Base-by-base conservation (phyloP, 352 stramenopile genomes). In the Phytopythium aichiense region DNA sequence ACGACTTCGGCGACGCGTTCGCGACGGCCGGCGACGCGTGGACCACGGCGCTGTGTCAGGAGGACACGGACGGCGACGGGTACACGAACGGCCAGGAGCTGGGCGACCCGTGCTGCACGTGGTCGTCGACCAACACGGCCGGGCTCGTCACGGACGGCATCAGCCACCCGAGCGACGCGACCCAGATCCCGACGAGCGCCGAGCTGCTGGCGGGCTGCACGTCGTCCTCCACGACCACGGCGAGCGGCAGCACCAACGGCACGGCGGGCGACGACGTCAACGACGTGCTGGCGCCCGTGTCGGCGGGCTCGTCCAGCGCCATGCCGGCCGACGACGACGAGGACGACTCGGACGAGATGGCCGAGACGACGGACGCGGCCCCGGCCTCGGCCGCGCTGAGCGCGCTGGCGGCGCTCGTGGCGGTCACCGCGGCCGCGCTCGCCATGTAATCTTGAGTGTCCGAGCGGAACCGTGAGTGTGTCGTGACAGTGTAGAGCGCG, bases 1-100 rank as follows among this genome's bases (percentile, higher is more conserved):
- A 87, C 58, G 61, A 56, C 38, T 94, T 96, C 48, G 87, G 87
- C 28, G 57, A 74, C 18, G 84, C 82, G 3, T 94, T 93, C 61
- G 70, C 61, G 3, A 71, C 60, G 9, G 76, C 74, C 0, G 76
- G 74, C 13, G 64, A 78, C 58, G 51, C 61, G 2, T 93, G 87
- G 87, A 81, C 60, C 18, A 42, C 53, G 6, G 42, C 61, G 23
- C 62, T 96, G 28, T 96, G 87, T 55, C 42, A 82, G 48, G 64
- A 71, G 35, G 88, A 96, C 65, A 74, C 81, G 31, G 88, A 96
- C 60, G 79, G 77, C 58, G 88, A 96, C 56, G 88, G 88, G 22
- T 87, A 85, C 67, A 92, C 79, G 16, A 96, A 96, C 64, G 87
- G 87, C 40, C 73, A 91, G 64, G 87, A 96, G 54, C 77, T 96